Conservation (phyloP, 2,329 filamentous ascomycete species). For the Leptosphaerulina australis region DNA sequence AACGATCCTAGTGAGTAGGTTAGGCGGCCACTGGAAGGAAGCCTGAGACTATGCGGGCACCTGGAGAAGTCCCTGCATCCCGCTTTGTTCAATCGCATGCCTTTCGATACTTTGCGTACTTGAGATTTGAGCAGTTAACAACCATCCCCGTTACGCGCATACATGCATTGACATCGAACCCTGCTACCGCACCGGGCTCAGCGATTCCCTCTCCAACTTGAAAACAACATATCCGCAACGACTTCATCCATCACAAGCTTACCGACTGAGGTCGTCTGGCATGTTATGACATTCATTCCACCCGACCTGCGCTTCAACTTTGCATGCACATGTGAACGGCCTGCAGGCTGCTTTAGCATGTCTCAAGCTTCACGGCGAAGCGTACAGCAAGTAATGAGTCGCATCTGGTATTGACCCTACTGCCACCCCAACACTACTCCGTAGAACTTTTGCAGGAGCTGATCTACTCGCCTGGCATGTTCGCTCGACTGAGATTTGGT, state of each 20-base stretch:
- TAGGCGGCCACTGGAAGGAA: no score
- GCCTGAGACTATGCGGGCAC: no score
- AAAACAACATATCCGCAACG: no score
- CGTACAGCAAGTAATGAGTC: slow-evolving; percentile 17
- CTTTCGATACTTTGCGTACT: no score
- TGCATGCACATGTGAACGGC: slow-evolving; percentile 18
- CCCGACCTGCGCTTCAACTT: slow-evolving; percentile 18
- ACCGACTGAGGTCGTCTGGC: slow-evolving; percentile 11
- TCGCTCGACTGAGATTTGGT: slow-evolving; percentile 21
- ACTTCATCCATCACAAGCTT: slow-evolving; percentile 7
- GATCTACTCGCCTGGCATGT: slow-evolving; percentile 25
- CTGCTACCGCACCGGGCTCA: no score
- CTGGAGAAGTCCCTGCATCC: no score
- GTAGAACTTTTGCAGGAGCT: slow-evolving; percentile 14
- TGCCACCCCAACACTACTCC: slow-evolving; percentile 18
- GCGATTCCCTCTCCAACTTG: no score
- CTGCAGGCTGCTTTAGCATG: slow-evolving; percentile 3
- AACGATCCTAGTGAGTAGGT: no score
- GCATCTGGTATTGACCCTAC: slow-evolving; percentile 19
- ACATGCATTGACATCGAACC: no score
- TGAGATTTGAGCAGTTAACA: no score
- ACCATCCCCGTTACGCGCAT: no score
- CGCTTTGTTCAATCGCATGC: no score
- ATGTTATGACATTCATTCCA: slow-evolving; percentile 15
- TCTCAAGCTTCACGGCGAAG: slow-evolving; percentile 19